Evolutionary conservation across 352 stramenopile species (phyloP).

Genomic region (Phytophthora fragariaefolia): DNA sequence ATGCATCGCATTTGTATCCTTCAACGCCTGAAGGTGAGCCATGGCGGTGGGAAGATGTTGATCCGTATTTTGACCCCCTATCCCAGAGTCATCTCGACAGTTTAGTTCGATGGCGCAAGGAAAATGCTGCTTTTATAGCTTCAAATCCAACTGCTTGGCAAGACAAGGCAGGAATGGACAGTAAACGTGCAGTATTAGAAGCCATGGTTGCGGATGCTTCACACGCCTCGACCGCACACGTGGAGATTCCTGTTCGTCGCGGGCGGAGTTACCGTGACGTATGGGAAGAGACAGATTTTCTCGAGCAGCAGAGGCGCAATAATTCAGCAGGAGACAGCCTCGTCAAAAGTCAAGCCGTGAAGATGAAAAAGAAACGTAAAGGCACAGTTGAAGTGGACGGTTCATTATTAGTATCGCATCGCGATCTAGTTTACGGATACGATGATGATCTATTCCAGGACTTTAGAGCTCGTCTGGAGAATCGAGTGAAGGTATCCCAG

Average conservation of each 20-base stretch:
- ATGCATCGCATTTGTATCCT: slow-evolving; percentile 52
- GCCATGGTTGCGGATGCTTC: slow-evolving; percentile 55
- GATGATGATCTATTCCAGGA: slow-evolving; percentile 76
- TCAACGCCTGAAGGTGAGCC: slow-evolving; percentile 38
- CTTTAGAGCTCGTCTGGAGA: slow-evolving; percentile 53
- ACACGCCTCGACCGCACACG: slow-evolving; percentile 25
- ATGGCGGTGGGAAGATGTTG: slow-evolving; percentile 73
- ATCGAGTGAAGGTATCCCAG: slow-evolving; percentile 30
- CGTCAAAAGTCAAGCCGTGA: slow-evolving; percentile 30
- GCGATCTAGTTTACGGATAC: slow-evolving; percentile 78
- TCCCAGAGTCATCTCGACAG: slow-evolving; percentile 62
- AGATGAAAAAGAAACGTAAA: slow-evolving; percentile 42
- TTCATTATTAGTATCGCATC: slow-evolving; percentile 46
- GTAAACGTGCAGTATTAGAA: slow-evolving; percentile 49
- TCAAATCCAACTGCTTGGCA: slow-evolving; percentile 44
- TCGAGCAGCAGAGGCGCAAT: slow-evolving; percentile 45
- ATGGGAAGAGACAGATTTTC: slow-evolving; percentile 82
- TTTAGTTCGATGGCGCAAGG: slow-evolving; percentile 53
- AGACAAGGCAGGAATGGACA: slow-evolving; percentile 16
- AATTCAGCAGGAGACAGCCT: slow-evolving; percentile 31
- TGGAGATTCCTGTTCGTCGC: slow-evolving; percentile 47
- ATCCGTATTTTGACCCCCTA: slow-evolving; percentile 64
- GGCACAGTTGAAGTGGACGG: slow-evolving; percentile 13
- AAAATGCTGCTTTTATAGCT: slow-evolving; percentile 60
- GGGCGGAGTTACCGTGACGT: slow-evolving; percentile 77